Percentiles rank a stretch among this genome's conserved stretches.
These are phyloP conservation scores for Pseudocohnilembus persalinus DNA, from an alignment of 169 alveolate species.

Conservation along the genomic window DNA sequence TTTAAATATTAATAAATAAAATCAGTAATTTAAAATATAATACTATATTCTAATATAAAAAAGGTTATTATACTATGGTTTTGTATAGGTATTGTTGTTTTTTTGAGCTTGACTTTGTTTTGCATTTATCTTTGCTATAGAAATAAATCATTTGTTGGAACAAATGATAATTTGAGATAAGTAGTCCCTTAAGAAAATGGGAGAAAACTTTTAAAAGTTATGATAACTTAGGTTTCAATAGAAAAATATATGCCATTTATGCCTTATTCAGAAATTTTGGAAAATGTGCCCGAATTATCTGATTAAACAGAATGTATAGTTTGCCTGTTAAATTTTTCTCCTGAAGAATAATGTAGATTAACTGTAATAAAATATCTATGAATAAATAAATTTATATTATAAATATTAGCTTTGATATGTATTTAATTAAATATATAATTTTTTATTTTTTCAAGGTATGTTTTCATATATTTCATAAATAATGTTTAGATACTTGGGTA, in stretches of 20 bases:
- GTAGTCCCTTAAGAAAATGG: neutral
- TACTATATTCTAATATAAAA: too few relatives aligned
- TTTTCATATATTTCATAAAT: neutral
- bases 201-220: neutral
- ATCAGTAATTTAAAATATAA: too few relatives aligned
- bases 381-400: too few relatives aligned
- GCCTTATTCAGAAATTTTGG: neutral
- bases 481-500: neutral
- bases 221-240: neutral
- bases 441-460: neutral
- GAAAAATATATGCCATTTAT: neutral
- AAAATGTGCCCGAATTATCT: neutral
- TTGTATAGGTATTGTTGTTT: neutral
- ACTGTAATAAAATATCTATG: neutral
- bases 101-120: neutral
- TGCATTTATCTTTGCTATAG: neutral
- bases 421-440: too few relatives aligned
- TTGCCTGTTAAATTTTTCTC: neutral
- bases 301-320: neutral
- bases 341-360: neutral
- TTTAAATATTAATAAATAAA: too few relatives aligned
- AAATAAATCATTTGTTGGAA: too few relatives aligned
- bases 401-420: too few relatives aligned
- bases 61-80: too few relatives aligned
- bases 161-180: too few relatives aligned